Evolutionary conservation across 768 basidiomycete genomes (phyloP).

Genomic region (Boletus sp.): DNA sequence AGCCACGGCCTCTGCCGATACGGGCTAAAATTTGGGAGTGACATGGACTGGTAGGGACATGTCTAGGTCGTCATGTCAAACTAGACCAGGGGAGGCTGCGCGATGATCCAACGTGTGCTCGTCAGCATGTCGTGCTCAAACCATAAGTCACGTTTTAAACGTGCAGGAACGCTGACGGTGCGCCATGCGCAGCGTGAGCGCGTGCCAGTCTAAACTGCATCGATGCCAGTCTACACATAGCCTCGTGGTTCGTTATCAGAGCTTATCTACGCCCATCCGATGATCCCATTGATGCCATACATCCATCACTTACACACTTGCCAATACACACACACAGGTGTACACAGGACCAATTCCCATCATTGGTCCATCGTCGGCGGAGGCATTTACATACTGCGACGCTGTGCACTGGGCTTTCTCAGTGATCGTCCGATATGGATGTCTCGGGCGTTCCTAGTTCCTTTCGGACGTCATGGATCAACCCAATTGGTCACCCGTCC

Average conservation of each 20-base stretch:
- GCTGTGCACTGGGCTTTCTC: not conserved
- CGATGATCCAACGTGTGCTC: not conserved
- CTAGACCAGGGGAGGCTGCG: no score
- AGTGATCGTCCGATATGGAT: slow-evolving; percentile 18
- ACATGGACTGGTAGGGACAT: not conserved
- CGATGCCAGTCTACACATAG: not conserved
- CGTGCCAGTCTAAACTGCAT: slow-evolving; percentile 1
- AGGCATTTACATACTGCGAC: not conserved
- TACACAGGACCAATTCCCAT: not conserved
- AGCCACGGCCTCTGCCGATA: not conserved
- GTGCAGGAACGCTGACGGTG: not conserved
- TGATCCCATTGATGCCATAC: not conserved
- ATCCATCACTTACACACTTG: not conserved
- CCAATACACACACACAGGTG: slow-evolving; percentile 1
- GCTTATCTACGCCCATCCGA: slow-evolving; percentile 7
- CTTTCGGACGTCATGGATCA: not conserved
- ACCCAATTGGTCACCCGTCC: not conserved
- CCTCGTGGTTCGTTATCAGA: slow-evolving; percentile 19
- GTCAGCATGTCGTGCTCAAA: slow-evolving; percentile 7
- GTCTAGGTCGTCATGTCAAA: not conserved
- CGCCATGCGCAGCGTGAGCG: not conserved
- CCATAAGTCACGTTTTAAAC: slow-evolving; percentile 2
- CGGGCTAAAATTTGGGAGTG: not conserved
- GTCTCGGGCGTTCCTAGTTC: not conserved
- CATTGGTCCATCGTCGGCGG: not conserved